Evolutionary conservation across 2,329 filamentous ascomycete species (phyloP), one percentile per base, ranked within the genome.

Genomic region (Claviceps purpurea): DNA sequence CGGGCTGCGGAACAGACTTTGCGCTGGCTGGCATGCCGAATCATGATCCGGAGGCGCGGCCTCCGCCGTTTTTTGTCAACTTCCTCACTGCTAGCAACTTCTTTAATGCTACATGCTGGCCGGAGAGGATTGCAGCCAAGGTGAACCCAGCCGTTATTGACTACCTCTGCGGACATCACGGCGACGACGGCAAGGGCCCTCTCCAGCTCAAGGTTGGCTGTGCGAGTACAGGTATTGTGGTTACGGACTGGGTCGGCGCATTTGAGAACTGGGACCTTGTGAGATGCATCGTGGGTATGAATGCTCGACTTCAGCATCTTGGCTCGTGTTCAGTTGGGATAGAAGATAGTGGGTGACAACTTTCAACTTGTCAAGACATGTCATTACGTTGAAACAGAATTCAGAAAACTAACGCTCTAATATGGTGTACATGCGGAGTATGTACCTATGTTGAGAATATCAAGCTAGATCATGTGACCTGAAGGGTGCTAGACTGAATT

Each of bases 61-160:
- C 62, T 24, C 73, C 73, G 16, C 88, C 89, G 1, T 77, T 96
- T 59, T 95, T 86, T 61, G 72, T 97, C 67, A 98, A 97, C 68
- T 97, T 96, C 65, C 68, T 96, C 56, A 89, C 78, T 59, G 93
- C 85, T 1, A 91, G 85, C 66, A 96, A 96, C 70, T 97, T 97
- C 72, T 97, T 91, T 82, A 90, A 88, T 58, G 75, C 84, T 1
- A 82, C 80, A 52, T 95, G 89, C 68, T 98, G 93, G 93, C 93
- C 93, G 0, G 90, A 95, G 67, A 84, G 80, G 62, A 88, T 98
- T 65, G 91, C 93, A 1, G 84, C 81, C 20, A 88, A 86, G 70
- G 76, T 95, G 48, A 97, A 97, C 70, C 87, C 90, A 18, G 82
- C 84, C 2, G 77, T 82, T 51, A 65, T 82, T 53, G 78, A 82